Evolutionary conservation across 352 stramenopile genomes (phyloP).

Genomic region (Phytophthora nicotianae): DNA sequence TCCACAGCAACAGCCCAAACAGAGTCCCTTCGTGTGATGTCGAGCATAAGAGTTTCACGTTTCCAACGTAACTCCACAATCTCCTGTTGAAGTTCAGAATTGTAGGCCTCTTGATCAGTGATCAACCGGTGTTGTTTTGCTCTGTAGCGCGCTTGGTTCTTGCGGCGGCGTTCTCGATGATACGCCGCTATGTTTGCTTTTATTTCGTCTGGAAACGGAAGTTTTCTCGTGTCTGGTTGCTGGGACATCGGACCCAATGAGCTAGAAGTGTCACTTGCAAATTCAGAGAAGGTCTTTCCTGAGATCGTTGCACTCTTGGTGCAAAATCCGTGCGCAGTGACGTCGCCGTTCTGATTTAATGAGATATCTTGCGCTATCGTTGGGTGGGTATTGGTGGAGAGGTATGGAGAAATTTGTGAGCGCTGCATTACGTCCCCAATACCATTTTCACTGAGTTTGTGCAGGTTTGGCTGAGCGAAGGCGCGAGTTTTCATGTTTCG

Average conservation of each 20-base stretch:
- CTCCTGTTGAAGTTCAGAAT: not conserved
- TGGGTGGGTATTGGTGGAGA: too few species aligned
- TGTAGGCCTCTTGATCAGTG: not conserved
- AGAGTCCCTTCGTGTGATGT: not conserved
- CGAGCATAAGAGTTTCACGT: not conserved
- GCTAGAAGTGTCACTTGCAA: too few species aligned
- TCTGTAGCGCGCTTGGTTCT: slow-evolving; percentile 3
- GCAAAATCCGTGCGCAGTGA: not conserved
- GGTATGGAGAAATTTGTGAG: not conserved
- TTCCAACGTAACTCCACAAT: slow-evolving; percentile 1
- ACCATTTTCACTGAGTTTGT: not conserved
- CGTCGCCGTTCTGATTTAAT: not conserved
- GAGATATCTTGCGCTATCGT: too few species aligned
- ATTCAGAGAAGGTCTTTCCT: too few species aligned
- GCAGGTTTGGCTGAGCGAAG: slow-evolving; percentile 1
- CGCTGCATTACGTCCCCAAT: not conserved
- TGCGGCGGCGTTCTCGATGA: slow-evolving; percentile 6
- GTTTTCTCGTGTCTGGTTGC: not conserved
- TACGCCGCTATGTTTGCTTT: not conserved
- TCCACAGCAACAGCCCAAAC: slow-evolving; percentile 7
- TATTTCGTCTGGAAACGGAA: not conserved
- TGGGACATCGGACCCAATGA: not conserved
- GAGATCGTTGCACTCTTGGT: too few species aligned
- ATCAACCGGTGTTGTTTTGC: not conserved
- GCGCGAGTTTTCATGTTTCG: not conserved